Percentiles rank a stretch among this genome's conserved stretches.
Evolutionary conservation across 2,329 filamentous ascomycete species (phyloP).

Genomic region (Chaetomiaceae sp.): DNA sequence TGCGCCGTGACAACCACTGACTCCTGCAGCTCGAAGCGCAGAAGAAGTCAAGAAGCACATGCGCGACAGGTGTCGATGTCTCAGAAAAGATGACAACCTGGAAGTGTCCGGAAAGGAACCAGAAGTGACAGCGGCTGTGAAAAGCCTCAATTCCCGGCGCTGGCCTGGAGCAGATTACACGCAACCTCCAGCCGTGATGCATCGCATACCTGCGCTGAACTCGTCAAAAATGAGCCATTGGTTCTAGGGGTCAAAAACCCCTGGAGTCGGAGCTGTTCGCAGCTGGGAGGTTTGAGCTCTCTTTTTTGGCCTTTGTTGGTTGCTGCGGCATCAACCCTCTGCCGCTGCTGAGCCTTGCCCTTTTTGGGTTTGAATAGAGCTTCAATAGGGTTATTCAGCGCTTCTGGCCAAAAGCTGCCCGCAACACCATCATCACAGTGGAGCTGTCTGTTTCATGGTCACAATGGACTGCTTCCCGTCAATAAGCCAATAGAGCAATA

Average conservation of each 20-base stretch:
- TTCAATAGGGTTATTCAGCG: slow-evolving; percentile 27
- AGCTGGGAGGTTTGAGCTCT: too few relatives aligned
- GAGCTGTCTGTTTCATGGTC: slow-evolving; percentile 2
- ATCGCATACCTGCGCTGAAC: background rate
- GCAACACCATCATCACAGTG: slow-evolving; percentile 13
- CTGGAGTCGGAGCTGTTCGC: slow-evolving; percentile 1
- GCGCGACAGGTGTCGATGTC: too few relatives aligned
- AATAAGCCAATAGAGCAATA: slow-evolving; percentile 17
- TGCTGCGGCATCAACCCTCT: slow-evolving; percentile 9
- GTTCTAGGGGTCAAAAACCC: too few relatives aligned
- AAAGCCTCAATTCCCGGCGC: background rate
- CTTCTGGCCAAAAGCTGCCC: slow-evolving; percentile 1
- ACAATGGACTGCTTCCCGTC: slow-evolving; percentile 10
- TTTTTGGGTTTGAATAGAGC: slow-evolving; percentile 34
- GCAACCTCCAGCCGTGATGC: background rate
- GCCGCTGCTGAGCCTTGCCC: slow-evolving; percentile 20
- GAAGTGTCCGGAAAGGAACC: background rate
- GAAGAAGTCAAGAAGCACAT: background rate
- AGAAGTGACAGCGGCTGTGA: background rate
- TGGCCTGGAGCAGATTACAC: background rate
- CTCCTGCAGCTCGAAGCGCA: background rate
- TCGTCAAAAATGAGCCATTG: slow-evolving; percentile 1
- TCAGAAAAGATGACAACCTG: background rate
- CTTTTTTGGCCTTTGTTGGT: slow-evolving; percentile 19
- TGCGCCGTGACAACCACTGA: background rate